Percentiles rank a stretch among this genome's conserved stretches.
These are phyloP conservation scores for Epichloe uncinata DNA, from an alignment of 2,329 filamentous ascomycete genomes.

Conservation along the genomic window DNA sequence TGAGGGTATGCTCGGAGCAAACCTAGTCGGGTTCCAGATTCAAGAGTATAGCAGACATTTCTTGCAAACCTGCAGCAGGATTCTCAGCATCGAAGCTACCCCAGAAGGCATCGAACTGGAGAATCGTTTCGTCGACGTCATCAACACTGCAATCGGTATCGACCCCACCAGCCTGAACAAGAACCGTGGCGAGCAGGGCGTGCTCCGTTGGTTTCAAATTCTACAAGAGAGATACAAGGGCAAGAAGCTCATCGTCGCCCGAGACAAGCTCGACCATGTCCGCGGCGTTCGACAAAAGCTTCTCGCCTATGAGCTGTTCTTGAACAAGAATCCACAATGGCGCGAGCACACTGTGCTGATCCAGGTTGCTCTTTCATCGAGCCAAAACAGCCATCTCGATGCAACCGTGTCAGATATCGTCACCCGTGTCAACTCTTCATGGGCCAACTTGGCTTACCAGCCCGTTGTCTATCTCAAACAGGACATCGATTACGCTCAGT, in stretches of 20 bases:
- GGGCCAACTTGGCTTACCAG: slow-evolving; percentile 83
- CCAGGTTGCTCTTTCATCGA: slow-evolving; percentile 84
- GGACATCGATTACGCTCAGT: slow-evolving; percentile 85
- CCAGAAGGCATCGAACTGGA: slow-evolving; percentile 81
- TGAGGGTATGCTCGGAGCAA: slow-evolving; percentile 85
- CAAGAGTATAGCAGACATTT: slow-evolving; percentile 90
- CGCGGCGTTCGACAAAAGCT: slow-evolving; percentile 90
- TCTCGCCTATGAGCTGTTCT: slow-evolving; percentile 80
- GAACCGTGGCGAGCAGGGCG: slow-evolving; percentile 58
- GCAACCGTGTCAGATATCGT: slow-evolving; percentile 87
- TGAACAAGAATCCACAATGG: slow-evolving; percentile 89
- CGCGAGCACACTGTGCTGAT: slow-evolving; percentile 79
- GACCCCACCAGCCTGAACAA: slow-evolving; percentile 64
- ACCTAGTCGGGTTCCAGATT: slow-evolving; percentile 87
- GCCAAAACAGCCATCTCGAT: slow-evolving; percentile 77
- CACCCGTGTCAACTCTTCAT: slow-evolving; percentile 81
- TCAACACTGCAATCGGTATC: slow-evolving; percentile 78
- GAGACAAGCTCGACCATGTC: slow-evolving; percentile 88
- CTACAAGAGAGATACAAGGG: slow-evolving; percentile 75
- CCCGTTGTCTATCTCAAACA: slow-evolving; percentile 90
- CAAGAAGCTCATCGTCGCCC: slow-evolving; percentile 82
- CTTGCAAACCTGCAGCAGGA: slow-evolving; percentile 83
- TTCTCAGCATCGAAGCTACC: slow-evolving; percentile 81
- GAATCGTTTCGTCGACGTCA: slow-evolving; percentile 83
- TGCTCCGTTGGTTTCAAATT: slow-evolving; percentile 64